Evolutionary conservation across 495 filamentous ascomycete species (phyloP).

Genomic region (Lasiosphaeris hirsuta): DNA sequence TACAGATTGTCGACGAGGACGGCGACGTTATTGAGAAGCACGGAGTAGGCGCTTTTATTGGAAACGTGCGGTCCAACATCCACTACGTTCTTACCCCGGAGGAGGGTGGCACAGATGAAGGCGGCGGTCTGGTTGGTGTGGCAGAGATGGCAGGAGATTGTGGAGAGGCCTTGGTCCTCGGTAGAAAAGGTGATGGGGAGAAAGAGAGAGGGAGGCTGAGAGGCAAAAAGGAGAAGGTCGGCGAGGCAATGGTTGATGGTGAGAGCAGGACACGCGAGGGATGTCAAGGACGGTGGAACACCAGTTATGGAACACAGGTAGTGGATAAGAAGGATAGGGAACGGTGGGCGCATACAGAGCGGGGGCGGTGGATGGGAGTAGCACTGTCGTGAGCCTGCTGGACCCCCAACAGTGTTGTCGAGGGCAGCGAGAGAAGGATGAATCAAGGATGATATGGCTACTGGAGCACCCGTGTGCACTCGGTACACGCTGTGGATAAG

Average conservation of each 20-base stretch:
- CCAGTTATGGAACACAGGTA: constrained; percentile 24
- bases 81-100: constrained; percentile 59
- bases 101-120: constrained; percentile 52
- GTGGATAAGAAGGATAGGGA: constrained; percentile 46
- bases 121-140: constrained; percentile 52
- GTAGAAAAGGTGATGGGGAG: constrained; percentile 8
- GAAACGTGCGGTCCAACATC: constrained; percentile 52
- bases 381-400: constrained; percentile 25
- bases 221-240: constrained; percentile 19
- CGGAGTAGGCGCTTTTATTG: constrained; percentile 56
- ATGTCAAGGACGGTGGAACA: constrained; percentile 58
- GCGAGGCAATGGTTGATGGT: constrained; percentile 15
- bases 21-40: constrained; percentile 42
- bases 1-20: constrained; percentile 54
- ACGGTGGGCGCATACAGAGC: constrained; percentile 49
- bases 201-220: constrained; percentile 20
- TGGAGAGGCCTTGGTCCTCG: constrained; percentile 37
- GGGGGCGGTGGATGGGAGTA: constrained; percentile 43
- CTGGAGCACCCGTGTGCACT: background rate
- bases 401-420: too few species aligned
- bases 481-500: background rate
- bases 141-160: constrained; percentile 45
- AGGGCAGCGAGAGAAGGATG: background rate
- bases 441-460: background rate
- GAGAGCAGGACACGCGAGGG: constrained; percentile 34